These are phyloP conservation scores for Penstemon eatonii DNA, from an alignment of 257 asterid species.

Conservation along the genomic window DNA sequence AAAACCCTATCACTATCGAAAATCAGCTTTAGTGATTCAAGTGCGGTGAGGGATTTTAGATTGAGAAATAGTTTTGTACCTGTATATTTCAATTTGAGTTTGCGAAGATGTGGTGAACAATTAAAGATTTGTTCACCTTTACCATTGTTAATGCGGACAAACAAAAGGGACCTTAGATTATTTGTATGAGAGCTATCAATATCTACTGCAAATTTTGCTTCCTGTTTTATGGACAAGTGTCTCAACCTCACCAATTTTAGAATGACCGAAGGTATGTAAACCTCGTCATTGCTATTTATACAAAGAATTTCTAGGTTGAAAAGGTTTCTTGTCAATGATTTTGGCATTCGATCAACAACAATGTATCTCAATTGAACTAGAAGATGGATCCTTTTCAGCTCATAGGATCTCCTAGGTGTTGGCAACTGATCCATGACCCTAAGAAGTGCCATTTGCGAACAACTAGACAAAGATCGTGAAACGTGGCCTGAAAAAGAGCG, in stretches of 20 bases:
- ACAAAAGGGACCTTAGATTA: slow-evolving; percentile 23
- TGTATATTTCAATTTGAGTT: too few relatives aligned
- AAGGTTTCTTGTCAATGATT: too few relatives aligned
- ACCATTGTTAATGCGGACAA: neutral
- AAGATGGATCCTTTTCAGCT: too few relatives aligned
- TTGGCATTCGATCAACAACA: too few relatives aligned
- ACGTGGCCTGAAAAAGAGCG: too few relatives aligned
- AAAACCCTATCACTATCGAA: too few relatives aligned
- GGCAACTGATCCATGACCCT: too few relatives aligned
- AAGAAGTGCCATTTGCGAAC: neutral
- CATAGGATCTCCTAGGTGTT: too few relatives aligned
- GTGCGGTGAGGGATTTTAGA: too few relatives aligned
- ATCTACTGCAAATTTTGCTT: neutral
- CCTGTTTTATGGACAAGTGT: neutral
- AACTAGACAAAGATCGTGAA: neutral
- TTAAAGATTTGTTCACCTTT: slow-evolving; percentile 27
- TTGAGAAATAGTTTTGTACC: too few relatives aligned
- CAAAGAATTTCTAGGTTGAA: slow-evolving; percentile 17
- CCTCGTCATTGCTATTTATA: neutral
- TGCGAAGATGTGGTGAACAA: slow-evolving; percentile 20
- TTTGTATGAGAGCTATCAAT: neutral
- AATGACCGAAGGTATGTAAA: neutral
- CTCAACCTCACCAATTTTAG: slow-evolving; percentile 29
- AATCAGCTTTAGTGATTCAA: too few relatives aligned
- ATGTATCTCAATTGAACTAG: too few relatives aligned